phyloP scores from a whole-genome alignment of 768 basidiomycete genomes.

The Termitomyces heimii region DNA sequence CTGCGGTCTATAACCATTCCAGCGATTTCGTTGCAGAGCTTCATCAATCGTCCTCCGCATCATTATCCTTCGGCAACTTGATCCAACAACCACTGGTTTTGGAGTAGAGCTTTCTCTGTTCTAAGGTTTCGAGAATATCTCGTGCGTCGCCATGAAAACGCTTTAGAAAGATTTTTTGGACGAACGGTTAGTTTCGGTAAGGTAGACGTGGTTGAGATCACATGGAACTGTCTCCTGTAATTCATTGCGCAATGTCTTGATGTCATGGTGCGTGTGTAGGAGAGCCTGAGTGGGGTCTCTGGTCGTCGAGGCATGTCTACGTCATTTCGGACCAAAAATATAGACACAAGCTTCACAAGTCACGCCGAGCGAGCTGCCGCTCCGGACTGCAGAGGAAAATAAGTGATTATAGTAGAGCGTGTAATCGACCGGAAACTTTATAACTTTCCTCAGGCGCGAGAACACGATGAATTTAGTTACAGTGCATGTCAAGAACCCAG shows the following conservation, averaged over 20 bases:
- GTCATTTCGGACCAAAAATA: too few relatives aligned
- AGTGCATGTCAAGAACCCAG: too few relatives aligned
- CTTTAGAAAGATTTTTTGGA: not conserved
- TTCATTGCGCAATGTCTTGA: not conserved
- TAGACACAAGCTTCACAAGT: too few relatives aligned
- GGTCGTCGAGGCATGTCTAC: not conserved
- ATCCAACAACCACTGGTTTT: not conserved
- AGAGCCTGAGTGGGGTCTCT: not conserved
- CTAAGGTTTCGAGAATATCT: not conserved
- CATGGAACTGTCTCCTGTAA: not conserved
- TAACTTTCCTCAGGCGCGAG: too few relatives aligned
- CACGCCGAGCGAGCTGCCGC: too few relatives aligned
- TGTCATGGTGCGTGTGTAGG: not conserved
- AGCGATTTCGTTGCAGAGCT: not conserved
- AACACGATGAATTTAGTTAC: too few relatives aligned
- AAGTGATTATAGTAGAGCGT: too few relatives aligned
- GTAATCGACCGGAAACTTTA: too few relatives aligned
- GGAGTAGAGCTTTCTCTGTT: not conserved
- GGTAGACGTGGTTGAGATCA: not conserved
- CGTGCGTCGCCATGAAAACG: not conserved
- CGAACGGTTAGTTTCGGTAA: not conserved
- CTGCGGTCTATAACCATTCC: not conserved
- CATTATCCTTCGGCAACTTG: not conserved
- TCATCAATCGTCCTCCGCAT: not conserved
- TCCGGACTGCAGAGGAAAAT: too few relatives aligned